A percentile compares a stretch with the other conserved stretches of the same genome.
These are phyloP conservation scores for Apodospora peruviana DNA, from an alignment of 495 filamentous ascomycete species.

Conservation along the genomic window DNA sequence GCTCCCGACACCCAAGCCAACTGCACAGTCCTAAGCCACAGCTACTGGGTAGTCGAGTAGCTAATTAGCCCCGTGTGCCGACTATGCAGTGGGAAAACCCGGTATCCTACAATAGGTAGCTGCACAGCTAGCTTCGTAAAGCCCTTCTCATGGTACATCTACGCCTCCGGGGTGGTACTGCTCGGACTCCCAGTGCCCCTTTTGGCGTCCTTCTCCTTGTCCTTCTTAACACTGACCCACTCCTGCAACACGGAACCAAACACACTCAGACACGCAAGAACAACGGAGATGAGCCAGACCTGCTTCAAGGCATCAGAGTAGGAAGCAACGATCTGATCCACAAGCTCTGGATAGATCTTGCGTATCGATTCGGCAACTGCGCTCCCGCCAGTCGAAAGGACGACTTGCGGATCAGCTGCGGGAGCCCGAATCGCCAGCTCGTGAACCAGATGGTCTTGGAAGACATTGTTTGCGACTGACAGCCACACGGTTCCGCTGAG, in stretches of 20 bases:
- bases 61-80: too few relatives aligned
- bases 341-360: conserved; percentile 6
- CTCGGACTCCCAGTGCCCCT: too few relatives aligned
- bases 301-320: conserved; percentile 41
- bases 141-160: too few relatives aligned
- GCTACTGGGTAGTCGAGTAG: too few relatives aligned
- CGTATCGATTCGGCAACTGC: conserved; percentile 1
- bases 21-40: too few relatives aligned
- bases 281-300: conserved; percentile 39
- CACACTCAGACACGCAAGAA: conserved; percentile 34
- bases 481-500: conserved; percentile 59
- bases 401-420: conserved; percentile 11
- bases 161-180: too few relatives aligned
- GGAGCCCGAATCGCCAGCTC: conserved; percentile 28
- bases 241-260: conserved; percentile 41
- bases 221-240: conserved; percentile 44
- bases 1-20: too few relatives aligned
- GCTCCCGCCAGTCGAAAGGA: conserved; percentile 42
- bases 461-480: conserved; percentile 51
- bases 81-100: too few relatives aligned
- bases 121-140: too few relatives aligned
- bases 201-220: not conserved
- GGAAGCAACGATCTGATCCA: conserved; percentile 24
- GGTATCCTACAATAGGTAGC: too few relatives aligned
- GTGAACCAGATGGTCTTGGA: conserved; percentile 46